These are phyloP conservation scores for Schizochytrium sp. DNA, from an alignment of 108 stramenopile species.

Conservation along the genomic window DNA sequence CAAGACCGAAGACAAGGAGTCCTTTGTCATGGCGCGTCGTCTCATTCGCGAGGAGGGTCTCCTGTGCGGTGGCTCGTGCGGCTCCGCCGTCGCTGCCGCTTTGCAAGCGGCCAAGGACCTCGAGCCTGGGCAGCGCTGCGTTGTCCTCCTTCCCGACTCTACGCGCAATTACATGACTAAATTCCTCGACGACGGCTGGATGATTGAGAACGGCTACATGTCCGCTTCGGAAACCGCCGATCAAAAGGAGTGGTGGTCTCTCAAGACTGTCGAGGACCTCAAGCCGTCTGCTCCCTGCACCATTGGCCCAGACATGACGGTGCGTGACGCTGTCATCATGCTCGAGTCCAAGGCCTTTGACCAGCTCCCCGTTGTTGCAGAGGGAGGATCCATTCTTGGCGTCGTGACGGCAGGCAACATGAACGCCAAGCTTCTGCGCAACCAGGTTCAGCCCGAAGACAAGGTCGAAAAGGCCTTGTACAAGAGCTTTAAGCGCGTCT, in stretches of 20 bases:
- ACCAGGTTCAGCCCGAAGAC: conserved; percentile 58
- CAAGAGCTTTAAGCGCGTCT: conserved; percentile 71
- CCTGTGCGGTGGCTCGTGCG: conserved; percentile 77
- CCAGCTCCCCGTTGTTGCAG: conserved; percentile 79
- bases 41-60: conserved; percentile 80
- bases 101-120: conserved; percentile 62
- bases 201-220: conserved; percentile 71
- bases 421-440: conserved; percentile 56
- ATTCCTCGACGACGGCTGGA: conserved; percentile 80
- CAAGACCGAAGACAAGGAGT: conserved; percentile 66
- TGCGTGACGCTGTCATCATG: conserved; percentile 71
- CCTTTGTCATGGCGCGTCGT: conserved; percentile 69
- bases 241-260: conserved; percentile 50
- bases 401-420: conserved; percentile 89
- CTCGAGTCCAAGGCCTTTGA: conserved; percentile 78
- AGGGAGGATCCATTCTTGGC: conserved; percentile 65
- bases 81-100: conserved; percentile 66
- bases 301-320: conserved; percentile 64
- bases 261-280: conserved; percentile 65
- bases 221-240: conserved; percentile 39
- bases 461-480: conserved; percentile 72
- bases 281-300: conserved; percentile 73
- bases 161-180: conserved; percentile 94
- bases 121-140: conserved; percentile 55
- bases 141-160: conserved; percentile 75